Conservation (phyloP, 495 filamentous ascomycete genomes). For the Hypoxylon intermedium region DNA sequence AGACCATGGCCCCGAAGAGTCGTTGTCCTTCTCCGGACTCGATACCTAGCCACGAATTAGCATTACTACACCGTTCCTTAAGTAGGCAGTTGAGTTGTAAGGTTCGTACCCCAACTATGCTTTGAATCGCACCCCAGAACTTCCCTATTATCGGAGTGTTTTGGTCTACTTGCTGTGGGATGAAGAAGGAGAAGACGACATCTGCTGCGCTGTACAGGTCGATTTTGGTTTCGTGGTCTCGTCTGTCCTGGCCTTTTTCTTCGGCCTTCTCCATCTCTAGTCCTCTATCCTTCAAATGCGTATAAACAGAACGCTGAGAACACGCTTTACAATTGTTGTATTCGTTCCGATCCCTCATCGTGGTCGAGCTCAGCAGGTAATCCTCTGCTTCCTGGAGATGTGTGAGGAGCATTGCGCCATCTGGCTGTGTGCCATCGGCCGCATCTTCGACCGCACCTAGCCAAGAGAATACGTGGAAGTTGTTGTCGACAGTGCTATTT, state of each 20-base stretch:
- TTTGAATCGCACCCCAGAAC: constrained; percentile 47
- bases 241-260: constrained; percentile 9
- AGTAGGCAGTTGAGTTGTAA: too few relatives aligned
- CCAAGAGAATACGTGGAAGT: constrained; percentile 41
- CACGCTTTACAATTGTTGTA: constrained; percentile 21
- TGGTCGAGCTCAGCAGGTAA: constrained; percentile 19
- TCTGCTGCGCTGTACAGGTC: constrained; percentile 45
- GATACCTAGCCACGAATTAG: constrained; percentile 8
- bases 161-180: constrained; percentile 29
- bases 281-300: constrained; percentile 16
- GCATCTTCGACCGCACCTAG: constrained; percentile 10
- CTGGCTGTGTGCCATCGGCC: not conserved
- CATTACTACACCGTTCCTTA: too few relatives aligned
- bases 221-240: constrained; percentile 36
- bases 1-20: not conserved
- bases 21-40: not conserved
- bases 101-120: too few relatives aligned
- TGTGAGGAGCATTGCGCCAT: constrained; percentile 13
- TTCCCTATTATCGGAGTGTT: constrained; percentile 38
- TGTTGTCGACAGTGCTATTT: not conserved
- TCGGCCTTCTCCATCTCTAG: constrained; percentile 17
- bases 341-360: constrained; percentile 23
- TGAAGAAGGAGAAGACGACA: constrained; percentile 46
- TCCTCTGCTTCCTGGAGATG: constrained; percentile 29
- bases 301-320: constrained; percentile 13